Evolutionary conservation across 495 filamentous ascomycete species (phyloP).

Genomic region (Recurvomyces mirabilis): DNA sequence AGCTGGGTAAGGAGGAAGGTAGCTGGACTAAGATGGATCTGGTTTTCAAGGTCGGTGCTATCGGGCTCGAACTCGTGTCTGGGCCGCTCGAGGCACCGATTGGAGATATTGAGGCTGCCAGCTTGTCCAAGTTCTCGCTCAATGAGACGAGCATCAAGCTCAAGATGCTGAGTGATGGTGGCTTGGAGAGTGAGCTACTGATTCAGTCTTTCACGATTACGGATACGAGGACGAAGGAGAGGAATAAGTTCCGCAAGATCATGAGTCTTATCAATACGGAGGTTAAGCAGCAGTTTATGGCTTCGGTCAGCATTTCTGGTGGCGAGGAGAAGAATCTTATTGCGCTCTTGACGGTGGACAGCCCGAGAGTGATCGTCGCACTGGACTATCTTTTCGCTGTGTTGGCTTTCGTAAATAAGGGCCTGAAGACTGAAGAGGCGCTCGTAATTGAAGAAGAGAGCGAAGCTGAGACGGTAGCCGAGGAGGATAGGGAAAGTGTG

Average conservation of each 20-base stretch:
- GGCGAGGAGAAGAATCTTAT: conserved; percentile 74
- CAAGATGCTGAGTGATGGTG: conserved; percentile 87
- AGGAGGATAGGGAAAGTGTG: conserved; percentile 38
- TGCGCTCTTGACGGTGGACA: conserved; percentile 89
- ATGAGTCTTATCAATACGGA: conserved; percentile 93
- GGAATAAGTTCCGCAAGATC: conserved; percentile 93
- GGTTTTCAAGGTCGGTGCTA: conserved; percentile 75
- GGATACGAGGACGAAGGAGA: conserved; percentile 73
- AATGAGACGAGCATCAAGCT: conserved; percentile 86
- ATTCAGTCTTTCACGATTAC: conserved; percentile 91
- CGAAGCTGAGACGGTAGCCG: conserved; percentile 45
- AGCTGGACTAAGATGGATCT: conserved; percentile 92
- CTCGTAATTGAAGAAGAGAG: conserved; percentile 45
- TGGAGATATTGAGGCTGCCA: conserved; percentile 64
- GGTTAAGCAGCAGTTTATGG: conserved; percentile 94
- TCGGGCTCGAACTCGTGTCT: conserved; percentile 79
- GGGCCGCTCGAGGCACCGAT: conserved; percentile 63
- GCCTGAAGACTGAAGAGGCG: conserved; percentile 50
- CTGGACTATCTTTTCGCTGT: conserved; percentile 90
- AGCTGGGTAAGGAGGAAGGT: conserved; percentile 50
- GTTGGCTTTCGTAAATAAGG: conserved; percentile 63
- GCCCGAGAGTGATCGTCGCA: conserved; percentile 86
- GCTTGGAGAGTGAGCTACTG: conserved; percentile 83
- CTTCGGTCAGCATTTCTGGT: conserved; percentile 82
- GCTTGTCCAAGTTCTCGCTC: conserved; percentile 84